phyloP scores from a whole-genome alignment of 129 eudicot species.

The Mikania micrantha region DNA sequence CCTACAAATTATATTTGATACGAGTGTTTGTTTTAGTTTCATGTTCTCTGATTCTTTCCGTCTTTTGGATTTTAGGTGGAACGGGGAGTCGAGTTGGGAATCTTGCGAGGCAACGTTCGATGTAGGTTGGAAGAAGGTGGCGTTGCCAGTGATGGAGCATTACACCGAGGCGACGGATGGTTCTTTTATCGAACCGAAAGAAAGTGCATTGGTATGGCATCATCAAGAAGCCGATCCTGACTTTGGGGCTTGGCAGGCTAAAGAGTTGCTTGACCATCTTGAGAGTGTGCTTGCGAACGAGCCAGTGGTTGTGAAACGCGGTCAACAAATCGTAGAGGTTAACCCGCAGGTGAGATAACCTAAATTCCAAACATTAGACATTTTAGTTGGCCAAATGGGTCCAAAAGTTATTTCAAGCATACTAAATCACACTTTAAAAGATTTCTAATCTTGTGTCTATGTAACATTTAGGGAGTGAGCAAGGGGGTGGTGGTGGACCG shows the following conservation, averaged over 20 bases:
- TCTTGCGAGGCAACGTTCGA: conserved; percentile 32
- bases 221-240: conserved; percentile 86
- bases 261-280: conserved; percentile 87
- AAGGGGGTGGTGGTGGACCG: conserved; percentile 74
- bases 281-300: conserved; percentile 26
- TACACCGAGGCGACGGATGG: conserved; percentile 83
- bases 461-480: conserved; percentile 95
- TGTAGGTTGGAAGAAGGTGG: conserved; percentile 64
- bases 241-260: conserved; percentile 74
- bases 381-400: conserved; percentile 45
- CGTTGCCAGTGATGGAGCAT: conserved; percentile 68
- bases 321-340: too few relatives aligned
- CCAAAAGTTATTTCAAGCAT: too few relatives aligned
- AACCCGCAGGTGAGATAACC: too few relatives aligned
- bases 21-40: too few relatives aligned
- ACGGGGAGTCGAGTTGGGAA: conserved; percentile 55
- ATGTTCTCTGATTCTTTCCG: too few relatives aligned
- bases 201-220: conserved; percentile 93
- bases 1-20: too few relatives aligned
- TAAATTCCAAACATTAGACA: too few relatives aligned
- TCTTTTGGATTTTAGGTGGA: too few relatives aligned
- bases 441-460: too few relatives aligned
- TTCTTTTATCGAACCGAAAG: conserved; percentile 72
- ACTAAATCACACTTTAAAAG: too few relatives aligned
- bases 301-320: too few relatives aligned